Percentiles rank a stretch among this genome's conserved stretches.
Conservation (phyloP, 2,329 filamentous ascomycete species). For the Coniochaeta prunicola region DNA sequence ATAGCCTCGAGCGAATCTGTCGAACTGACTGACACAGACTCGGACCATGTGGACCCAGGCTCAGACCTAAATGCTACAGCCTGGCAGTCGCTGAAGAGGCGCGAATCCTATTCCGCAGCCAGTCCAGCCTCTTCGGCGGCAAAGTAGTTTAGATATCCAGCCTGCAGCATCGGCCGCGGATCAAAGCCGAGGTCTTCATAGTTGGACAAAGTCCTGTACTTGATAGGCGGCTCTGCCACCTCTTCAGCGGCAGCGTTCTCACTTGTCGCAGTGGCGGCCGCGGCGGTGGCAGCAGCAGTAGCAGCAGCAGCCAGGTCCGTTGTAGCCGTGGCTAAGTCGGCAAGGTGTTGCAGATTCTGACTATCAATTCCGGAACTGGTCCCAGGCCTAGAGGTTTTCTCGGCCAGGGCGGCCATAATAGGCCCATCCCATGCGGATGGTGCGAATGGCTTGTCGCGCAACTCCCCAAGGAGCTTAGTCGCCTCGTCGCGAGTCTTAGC, state of each 20-base stretch:
- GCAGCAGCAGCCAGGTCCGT: slow-evolving; percentile 15
- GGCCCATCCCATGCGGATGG: slow-evolving; percentile 50
- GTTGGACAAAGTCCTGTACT: slow-evolving; percentile 18
- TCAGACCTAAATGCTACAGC: neutral
- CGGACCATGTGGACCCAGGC: neutral
- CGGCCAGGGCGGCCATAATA: slow-evolving; percentile 44
- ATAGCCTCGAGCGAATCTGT: neutral
- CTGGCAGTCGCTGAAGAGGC: neutral
- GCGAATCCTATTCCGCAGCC: neutral
- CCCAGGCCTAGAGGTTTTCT: slow-evolving; percentile 24
- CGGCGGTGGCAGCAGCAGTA: slow-evolving; percentile 4
- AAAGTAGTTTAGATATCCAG: slow-evolving; percentile 26
- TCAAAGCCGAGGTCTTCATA: slow-evolving; percentile 36
- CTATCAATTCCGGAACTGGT: slow-evolving; percentile 28
- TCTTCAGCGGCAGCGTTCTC: neutral
- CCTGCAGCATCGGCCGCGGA: slow-evolving; percentile 26
- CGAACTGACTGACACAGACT: neutral
- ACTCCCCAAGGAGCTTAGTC: slow-evolving; percentile 42
- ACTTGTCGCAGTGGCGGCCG: slow-evolving; percentile 8
- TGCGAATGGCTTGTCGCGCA: slow-evolving; percentile 45
- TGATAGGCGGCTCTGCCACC: slow-evolving; percentile 8
- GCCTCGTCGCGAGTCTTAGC: slow-evolving; percentile 52
- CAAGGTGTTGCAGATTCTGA: slow-evolving; percentile 20
- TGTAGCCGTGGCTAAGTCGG: slow-evolving; percentile 36
- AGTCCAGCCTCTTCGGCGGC: neutral